phyloP scores from a whole-genome alignment of 1,284 basidiomycete species.

The Xanthoconium separans region DNA sequence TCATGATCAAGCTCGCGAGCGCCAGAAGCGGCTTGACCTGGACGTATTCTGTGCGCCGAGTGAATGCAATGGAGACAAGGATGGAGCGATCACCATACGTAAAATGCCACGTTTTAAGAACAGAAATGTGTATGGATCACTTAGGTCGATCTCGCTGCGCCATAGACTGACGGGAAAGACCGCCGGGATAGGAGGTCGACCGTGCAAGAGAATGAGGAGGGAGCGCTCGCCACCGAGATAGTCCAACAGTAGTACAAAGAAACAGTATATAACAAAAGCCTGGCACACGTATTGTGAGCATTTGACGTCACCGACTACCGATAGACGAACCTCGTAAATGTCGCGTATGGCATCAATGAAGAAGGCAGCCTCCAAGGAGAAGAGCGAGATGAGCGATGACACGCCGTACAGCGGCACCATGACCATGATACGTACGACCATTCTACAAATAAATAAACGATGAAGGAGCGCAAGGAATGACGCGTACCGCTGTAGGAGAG shows the following conservation, averaged over 20 bases:
- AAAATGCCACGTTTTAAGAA: constrained; percentile 94
- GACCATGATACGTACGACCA: constrained; percentile 94
- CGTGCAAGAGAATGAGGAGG: constrained; percentile 88
- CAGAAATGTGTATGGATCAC: constrained; percentile 92
- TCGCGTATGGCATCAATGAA: constrained; percentile 95
- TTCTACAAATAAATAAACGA: constrained; percentile 44
- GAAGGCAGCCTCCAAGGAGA: constrained; percentile 93
- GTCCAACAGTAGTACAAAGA: constrained; percentile 78
- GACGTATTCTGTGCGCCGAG: constrained; percentile 77
- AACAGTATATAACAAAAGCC: constrained; percentile 97
- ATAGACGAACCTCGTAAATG: constrained; percentile 80
- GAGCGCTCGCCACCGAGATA: constrained; percentile 95
- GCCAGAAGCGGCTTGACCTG: constrained; percentile 95
- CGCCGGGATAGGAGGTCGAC: constrained; percentile 83
- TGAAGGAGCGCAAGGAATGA: not conserved
- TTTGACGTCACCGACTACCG: not conserved
- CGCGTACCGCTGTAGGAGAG: constrained; percentile 72
- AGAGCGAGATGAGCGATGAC: constrained; percentile 89
- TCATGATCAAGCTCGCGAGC: constrained; percentile 81
- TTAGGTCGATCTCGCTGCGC: constrained; percentile 79
- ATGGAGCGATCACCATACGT: constrained; percentile 54
- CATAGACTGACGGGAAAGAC: constrained; percentile 85
- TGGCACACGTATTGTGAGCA: constrained; percentile 30
- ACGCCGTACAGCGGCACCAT: constrained; percentile 97
- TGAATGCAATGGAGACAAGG: constrained; percentile 1